These are phyloP conservation scores for Xylariaceae sp. DNA, from an alignment of 2,329 filamentous ascomycete genomes.

Conservation along the genomic window DNA sequence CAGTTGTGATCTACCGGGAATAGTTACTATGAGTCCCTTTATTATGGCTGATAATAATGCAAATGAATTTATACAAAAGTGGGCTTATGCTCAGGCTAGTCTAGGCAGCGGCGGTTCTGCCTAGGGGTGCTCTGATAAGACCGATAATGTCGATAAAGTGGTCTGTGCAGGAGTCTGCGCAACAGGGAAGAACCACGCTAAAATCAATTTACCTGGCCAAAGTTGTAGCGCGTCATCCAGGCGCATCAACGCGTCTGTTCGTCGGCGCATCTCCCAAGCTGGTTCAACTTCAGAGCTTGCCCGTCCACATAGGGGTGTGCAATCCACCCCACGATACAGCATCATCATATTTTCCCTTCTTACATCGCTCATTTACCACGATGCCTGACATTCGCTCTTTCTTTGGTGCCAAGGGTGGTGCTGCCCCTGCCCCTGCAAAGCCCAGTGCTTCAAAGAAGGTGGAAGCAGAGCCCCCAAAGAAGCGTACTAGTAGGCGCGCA, in stretches of 20 bases:
- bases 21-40: too few relatives aligned
- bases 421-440: constrained; percentile 59
- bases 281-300: constrained; percentile 6
- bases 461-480: constrained; percentile 52
- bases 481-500: constrained; percentile 52
- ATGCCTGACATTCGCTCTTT: constrained; percentile 96
- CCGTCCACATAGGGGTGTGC: not conserved
- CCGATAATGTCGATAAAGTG: too few relatives aligned
- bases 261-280: not conserved
- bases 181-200: too few relatives aligned
- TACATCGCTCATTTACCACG: not conserved
- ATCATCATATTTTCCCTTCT: not conserved
- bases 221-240: constrained; percentile 28
- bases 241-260: constrained; percentile 26
- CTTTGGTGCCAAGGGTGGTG: constrained; percentile 78
- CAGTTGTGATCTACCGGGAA: too few relatives aligned
- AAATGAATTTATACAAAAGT: too few relatives aligned
- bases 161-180: too few relatives aligned
- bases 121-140: constrained; percentile 5
- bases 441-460: constrained; percentile 54
- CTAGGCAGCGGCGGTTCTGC: too few relatives aligned
- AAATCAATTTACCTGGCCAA: constrained; percentile 10
- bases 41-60: too few relatives aligned
- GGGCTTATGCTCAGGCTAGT: too few relatives aligned
- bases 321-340: not conserved